phyloP scores from a whole-genome alignment of 768 basidiomycete genomes.

The Boletus reticuloceps region DNA sequence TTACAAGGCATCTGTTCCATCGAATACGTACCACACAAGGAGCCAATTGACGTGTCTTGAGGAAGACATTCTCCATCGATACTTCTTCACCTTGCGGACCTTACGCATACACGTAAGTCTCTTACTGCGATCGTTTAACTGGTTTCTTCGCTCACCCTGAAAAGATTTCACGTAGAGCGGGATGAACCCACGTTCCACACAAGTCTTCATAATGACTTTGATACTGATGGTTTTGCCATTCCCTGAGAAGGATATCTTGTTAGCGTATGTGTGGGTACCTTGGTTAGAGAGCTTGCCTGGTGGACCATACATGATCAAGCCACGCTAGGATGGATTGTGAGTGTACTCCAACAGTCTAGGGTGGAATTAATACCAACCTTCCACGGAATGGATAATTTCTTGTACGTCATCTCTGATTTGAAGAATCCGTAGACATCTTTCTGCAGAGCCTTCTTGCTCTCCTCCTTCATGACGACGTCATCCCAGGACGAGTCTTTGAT shows the following conservation, averaged over 20 bases:
- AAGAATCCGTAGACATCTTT: conserved; percentile 83
- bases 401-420: conserved; percentile 69
- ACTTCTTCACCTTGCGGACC: conserved; percentile 61
- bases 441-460: conserved; percentile 63
- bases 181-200: conserved; percentile 56
- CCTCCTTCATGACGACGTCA: conserved; percentile 68
- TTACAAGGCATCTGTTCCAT: conserved; percentile 26
- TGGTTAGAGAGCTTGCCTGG: conserved; percentile 45
- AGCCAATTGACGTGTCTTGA: conserved; percentile 64
- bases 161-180: conserved; percentile 85
- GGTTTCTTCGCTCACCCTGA: conserved; percentile 44
- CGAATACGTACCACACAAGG: conserved; percentile 63
- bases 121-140: background rate
- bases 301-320: conserved; percentile 81
- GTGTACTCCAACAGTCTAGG: background rate
- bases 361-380: conserved; percentile 45
- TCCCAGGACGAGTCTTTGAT: conserved; percentile 69
- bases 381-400: conserved; percentile 76
- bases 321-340: conserved; percentile 48
- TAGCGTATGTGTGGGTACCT: background rate
- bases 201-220: conserved; percentile 78
- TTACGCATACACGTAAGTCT: conserved; percentile 23
- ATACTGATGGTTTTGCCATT: conserved; percentile 85
- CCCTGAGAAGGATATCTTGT: conserved; percentile 38
- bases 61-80: conserved; percentile 66